Evolutionary conservation across 2,329 filamentous ascomycete genomes (phyloP).

Genomic region (Neonectria punicea): DNA sequence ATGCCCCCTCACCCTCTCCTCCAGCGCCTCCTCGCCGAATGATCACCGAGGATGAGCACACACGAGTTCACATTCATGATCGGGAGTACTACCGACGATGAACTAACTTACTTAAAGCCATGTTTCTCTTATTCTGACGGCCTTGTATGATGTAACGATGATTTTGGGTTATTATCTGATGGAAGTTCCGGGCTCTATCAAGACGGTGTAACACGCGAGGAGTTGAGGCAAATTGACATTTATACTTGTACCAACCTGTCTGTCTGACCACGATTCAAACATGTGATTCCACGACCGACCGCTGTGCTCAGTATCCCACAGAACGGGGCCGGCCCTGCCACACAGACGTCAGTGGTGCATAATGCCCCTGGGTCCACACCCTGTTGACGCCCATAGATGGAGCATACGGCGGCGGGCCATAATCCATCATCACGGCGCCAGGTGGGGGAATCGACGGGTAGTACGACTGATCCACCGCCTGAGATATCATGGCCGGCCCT

Average conservation of each 20-base stretch:
- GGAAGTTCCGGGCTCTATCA: slow-evolving; percentile 8
- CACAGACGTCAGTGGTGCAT: neutral
- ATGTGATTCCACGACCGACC: neutral
- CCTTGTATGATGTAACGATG: slow-evolving; percentile 38
- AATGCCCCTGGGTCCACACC: neutral
- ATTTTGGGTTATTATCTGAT: slow-evolving; percentile 24
- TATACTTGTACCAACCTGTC: neutral
- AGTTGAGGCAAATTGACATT: slow-evolving; percentile 28
- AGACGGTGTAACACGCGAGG: slow-evolving; percentile 22
- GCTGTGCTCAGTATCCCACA: neutral
- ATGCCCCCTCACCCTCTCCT: slow-evolving; percentile 44
- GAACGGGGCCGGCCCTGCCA: neutral
- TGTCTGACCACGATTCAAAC: neutral
- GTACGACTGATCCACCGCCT: slow-evolving; percentile 20
- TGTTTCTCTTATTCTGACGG: slow-evolving; percentile 12
- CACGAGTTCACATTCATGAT: slow-evolving; percentile 49
- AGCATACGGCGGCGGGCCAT: slow-evolving; percentile 16
- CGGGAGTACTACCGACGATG: slow-evolving; percentile 45
- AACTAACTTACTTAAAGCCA: neutral
- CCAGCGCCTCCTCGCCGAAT: slow-evolving; percentile 44
- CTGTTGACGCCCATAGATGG: neutral
- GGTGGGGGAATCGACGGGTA: slow-evolving; percentile 7
- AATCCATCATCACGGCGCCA: slow-evolving; percentile 15
- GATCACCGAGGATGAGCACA: slow-evolving; percentile 44
- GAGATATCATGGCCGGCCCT: slow-evolving; percentile 21